Base-by-base conservation (phyloP, 73 alveolate genomes). In the Chromera velia region DNA sequence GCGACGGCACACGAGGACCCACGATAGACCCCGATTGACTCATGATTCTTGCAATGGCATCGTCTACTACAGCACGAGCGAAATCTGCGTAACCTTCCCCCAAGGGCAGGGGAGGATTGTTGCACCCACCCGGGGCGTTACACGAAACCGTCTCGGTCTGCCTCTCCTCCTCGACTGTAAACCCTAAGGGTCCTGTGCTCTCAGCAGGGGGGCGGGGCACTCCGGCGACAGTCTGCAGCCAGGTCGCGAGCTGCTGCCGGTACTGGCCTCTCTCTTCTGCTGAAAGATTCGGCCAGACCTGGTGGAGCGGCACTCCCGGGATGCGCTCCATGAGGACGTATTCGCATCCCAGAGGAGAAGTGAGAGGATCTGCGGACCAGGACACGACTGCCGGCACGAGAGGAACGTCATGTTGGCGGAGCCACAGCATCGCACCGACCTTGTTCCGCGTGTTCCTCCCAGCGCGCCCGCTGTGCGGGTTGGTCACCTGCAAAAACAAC, bases 401-500 rank as follows among this genome's bases (percentile, higher is more conserved):
- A 0, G 70, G 32, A 10, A 62, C 33, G 0, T 31, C 70, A 9
- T 62, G 1, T 26, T 0, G 18, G 13, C 33, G 24, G 17, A 62
- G 70, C 10, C 24, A 22, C 0, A 28, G 70, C 70, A 62, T 62
- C 10, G 70, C 70, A 31, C 32, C 70, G 32, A 62, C 70, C 29
- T 62, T 62, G 33, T 31, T 62, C 70, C 28, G 32, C 32, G 70
- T 62, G 28, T 62, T 62, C 70, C 70, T 28, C 32, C 32, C 24
- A 28, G 24, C 28, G 70, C 70, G 70, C 70, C 70, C 24, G 24
- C 32, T 31, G 70, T 62, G 70, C 28, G 70, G 70, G 70, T 62
- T 62, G 70, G 70, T n/a, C 30, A 62, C 70, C 28, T 62, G 70
- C 10, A 62, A 31, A n/a, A n/a, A n/a, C n/a, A n/a, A n/a, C n/a